Base-by-base conservation (phyloP, 2,329 filamentous ascomycete species). In the Helotiales sp. region DNA sequence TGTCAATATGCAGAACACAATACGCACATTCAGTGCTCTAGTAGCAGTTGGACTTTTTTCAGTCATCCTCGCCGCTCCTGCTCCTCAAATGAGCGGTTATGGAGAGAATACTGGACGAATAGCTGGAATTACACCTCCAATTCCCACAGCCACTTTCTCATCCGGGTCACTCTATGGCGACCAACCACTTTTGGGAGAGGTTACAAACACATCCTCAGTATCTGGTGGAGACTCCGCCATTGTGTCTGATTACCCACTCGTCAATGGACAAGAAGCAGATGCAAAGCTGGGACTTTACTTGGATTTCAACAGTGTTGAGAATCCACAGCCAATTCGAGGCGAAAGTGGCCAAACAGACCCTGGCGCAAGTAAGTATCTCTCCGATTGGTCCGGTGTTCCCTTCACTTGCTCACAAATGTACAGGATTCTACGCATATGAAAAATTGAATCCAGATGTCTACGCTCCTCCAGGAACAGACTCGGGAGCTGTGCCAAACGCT, bases 321-420 rank as follows among this genome's bases (percentile, higher is more conserved):
- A 80, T 30, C 85, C 86, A 0, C 84, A 88, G 73, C 86, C 86
- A 1, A 81, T 87, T 58, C 81, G 86, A 26, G 86, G 86, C 2
- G 75, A 73, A 8, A 73, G 66, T 2, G 86, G 85, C 15, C 77
- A 76, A 2, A 84, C 82, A 0, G 84, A 86, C 70, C 81, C 84
- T 13, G 85, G 85, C 2, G 84, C 85, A 69, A 66, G 73, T 73
- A 66, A 24, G 28, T n/a, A n/a, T n/a, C n/a, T n/a, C n/a, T n/a
- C n/a, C n/a, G n/a, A n/a, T n/a, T n/a, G n/a, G n/a, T n/a, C n/a
- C n/a, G n/a, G n/a, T n/a, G n/a, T n/a, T n/a, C n/a, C n/a, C n/a
- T n/a, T n/a, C 55, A 20, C 28, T 40, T 32, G n/a, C 24, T 58
- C 37, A 61, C 24, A 37, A 8, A 20, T 52, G 17, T 34, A 24